These are phyloP conservation scores for Prinsepia uniflora DNA, from an alignment of 306 rosid genomes.

Conservation along the genomic window DNA sequence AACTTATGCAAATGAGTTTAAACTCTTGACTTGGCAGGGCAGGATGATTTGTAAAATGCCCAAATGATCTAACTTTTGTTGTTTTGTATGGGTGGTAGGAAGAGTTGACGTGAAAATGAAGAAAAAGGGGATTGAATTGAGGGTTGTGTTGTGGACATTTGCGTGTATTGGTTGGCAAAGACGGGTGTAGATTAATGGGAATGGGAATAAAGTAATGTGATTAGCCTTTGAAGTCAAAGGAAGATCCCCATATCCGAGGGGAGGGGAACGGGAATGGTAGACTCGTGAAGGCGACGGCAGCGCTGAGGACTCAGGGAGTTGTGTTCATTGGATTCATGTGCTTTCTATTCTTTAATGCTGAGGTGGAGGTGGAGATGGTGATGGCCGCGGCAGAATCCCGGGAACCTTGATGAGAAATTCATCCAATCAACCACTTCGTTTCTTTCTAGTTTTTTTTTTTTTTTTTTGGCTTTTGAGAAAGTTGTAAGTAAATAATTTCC, in stretches of 20 bases:
- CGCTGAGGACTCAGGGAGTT: constrained; percentile 18
- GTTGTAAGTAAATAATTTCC: no score
- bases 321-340: constrained; percentile 49
- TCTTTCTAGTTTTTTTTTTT: background rate
- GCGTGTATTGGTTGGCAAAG: constrained; percentile 41
- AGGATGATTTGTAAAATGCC: background rate
- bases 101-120: constrained; percentile 12
- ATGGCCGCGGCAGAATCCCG: constrained; percentile 13
- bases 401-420: constrained; percentile 5
- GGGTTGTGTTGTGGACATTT: constrained; percentile 31
- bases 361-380: background rate
- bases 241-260: constrained; percentile 50
- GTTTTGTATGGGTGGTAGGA: background rate
- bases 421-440: background rate
- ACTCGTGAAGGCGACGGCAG: constrained; percentile 99
- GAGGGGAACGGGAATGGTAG: constrained; percentile 23
- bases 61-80: background rate
- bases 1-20: no score
- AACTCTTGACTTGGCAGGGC: no score
- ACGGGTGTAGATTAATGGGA: background rate
- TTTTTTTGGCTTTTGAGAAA: background rate
- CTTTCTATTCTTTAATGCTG: background rate
- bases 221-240: constrained; percentile 46
- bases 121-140: constrained; percentile 18
- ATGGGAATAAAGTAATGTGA: background rate